Base-by-base conservation (phyloP, 208 protist genomes). In the Crithidia bombi region DNA sequence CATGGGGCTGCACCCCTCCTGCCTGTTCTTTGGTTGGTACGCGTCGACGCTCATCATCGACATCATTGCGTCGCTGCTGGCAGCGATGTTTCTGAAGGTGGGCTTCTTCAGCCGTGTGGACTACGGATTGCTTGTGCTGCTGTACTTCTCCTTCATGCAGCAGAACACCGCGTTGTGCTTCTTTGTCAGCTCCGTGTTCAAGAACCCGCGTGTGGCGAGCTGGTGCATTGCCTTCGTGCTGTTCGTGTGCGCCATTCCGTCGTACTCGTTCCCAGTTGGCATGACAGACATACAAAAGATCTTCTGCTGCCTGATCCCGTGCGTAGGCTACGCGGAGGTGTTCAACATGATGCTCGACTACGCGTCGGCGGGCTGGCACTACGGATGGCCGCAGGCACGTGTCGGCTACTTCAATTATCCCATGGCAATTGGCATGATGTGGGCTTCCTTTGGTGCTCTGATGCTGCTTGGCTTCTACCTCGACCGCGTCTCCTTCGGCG, bases 381-480 rank as follows among this genome's bases (percentile, higher is more conserved):
- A 81, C 59, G 66, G 59, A 17, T 95, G 83, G 84, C 15, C 39
- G 25, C 47, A 85, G 47, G 65, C 75, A 28, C 57, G 35, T 38
- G 38, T 47, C 28, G 84, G 83, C 28, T 70, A 81, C 38, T 92
- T 82, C 75, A 82, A 73, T 63, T 74, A 83, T 46, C 57, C 75
- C 28, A 58, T 85, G 30, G 78, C 76, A 15, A 79, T 94, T 55
- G 79, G 85, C 28, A 80, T 96, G 73, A 92, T 94, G 86, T 91
- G 85, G 83, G 83, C 81, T 6, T 92, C 87, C 23, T 85, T 81
- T 43, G 69, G 69, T 14, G 15, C 90, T 10, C 79, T 95, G 69
- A 77, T 93, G 47, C 54, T 93, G 25, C 66, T 97, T 32, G 82
- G 79, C 52, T 81, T 84, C 28, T 97, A 97, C 76, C 67, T 97